Evolutionary conservation across 2,329 filamentous ascomycete genomes (phyloP).

Genomic region (Daldinia sp.): DNA sequence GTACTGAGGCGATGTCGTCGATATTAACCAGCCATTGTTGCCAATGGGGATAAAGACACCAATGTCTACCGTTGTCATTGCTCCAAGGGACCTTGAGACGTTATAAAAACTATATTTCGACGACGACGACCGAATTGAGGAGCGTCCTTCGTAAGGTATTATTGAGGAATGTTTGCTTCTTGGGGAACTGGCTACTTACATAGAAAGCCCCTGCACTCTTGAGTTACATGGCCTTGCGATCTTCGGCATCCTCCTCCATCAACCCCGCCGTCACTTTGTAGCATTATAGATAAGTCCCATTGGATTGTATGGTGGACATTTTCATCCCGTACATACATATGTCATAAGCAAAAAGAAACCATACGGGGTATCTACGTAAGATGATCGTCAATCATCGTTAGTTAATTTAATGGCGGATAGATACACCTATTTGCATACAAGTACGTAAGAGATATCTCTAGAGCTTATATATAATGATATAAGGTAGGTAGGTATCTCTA

Average conservation of each 20-base stretch:
- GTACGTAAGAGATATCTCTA: neutral
- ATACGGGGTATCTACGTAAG: conserved; percentile 13
- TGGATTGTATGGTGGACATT: conserved; percentile 9
- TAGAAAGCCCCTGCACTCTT: neutral
- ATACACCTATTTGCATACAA: too few species aligned
- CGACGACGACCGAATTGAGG: neutral
- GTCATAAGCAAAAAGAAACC: neutral
- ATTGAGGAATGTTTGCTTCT: neutral
- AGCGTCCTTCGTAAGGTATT: neutral
- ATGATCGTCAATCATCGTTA: neutral
- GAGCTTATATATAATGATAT: neutral
- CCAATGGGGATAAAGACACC: conserved; percentile 45
- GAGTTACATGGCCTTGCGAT: neutral
- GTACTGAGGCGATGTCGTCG: conserved; percentile 46
- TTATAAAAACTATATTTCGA: neutral
- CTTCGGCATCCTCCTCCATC: neutral
- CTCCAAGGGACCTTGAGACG: neutral
- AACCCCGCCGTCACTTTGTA: conserved; percentile 20
- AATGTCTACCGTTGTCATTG: conserved; percentile 39
- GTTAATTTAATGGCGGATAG: neutral
- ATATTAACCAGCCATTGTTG: conserved; percentile 49
- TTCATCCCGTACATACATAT: conserved; percentile 4
- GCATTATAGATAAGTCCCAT: conserved; percentile 14
- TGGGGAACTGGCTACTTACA: neutral
- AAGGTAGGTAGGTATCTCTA: too few species aligned